These are phyloP conservation scores for Trametes sanguinea DNA, from an alignment of 768 basidiomycete species.

Conservation along the genomic window DNA sequence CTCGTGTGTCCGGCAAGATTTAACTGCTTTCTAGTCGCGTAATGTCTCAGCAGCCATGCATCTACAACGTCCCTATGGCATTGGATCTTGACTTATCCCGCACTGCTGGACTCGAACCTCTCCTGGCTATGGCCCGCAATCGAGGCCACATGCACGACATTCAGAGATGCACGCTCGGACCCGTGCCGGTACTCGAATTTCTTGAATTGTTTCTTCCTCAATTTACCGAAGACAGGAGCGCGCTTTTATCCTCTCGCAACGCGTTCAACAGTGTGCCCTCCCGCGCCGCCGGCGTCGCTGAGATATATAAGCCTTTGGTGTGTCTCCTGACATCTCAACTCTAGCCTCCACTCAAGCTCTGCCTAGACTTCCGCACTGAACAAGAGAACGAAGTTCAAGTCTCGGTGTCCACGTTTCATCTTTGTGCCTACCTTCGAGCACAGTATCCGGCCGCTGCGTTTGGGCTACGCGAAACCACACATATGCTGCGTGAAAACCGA, in stretches of 20 bases:
- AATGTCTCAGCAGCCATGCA: not conserved
- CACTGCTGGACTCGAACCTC: not conserved
- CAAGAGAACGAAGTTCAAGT: not conserved
- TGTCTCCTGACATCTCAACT: not conserved
- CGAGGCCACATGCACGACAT: not conserved
- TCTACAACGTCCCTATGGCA: slow-evolving; percentile 2
- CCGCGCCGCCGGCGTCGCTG: not conserved
- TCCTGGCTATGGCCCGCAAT: not conserved
- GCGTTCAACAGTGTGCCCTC: slow-evolving; percentile 7
- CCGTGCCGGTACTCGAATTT: slow-evolving; percentile 14
- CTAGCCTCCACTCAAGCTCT: not conserved
- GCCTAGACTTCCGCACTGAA: slow-evolving; percentile 24
- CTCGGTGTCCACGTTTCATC: slow-evolving; percentile 10
- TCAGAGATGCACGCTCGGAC: not conserved
- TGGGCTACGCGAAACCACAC: slow-evolving; percentile 11
- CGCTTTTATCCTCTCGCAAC: not conserved
- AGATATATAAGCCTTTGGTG: slow-evolving; percentile 1
- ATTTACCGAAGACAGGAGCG: not conserved
- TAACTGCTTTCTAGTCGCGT: too few species aligned
- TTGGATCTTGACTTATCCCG: not conserved
- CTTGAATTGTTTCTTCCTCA: not conserved
- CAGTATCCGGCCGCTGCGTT: not conserved
- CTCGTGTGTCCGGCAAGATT: too few species aligned
- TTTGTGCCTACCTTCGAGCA: not conserved
- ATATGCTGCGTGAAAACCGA: not conserved